Conservation (phyloP, 257 asterid species). For the Oldenlandia corymbosa region DNA sequence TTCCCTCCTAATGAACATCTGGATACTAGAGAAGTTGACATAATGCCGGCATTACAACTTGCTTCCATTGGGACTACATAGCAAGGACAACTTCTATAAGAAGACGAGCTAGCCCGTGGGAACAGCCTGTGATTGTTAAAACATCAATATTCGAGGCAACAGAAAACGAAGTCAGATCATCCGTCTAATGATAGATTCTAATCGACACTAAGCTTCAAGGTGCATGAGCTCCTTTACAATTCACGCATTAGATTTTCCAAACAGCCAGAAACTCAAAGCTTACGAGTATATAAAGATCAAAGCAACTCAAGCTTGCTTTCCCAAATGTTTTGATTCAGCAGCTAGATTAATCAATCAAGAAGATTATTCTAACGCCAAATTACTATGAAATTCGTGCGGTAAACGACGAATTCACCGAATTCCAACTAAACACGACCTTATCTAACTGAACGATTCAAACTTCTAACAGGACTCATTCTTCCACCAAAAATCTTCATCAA, state of each 20-base stretch:
- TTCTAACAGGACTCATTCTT: neutral
- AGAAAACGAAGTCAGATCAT: neutral
- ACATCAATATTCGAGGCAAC: neutral
- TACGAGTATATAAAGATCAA: neutral
- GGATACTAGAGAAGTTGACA: slow-evolving; percentile 36
- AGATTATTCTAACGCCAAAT: neutral
- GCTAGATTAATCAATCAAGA: neutral
- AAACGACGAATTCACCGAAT: neutral
- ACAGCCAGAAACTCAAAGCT: neutral
- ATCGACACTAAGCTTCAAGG: neutral
- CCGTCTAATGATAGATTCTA: neutral
- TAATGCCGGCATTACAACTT: slow-evolving; percentile 28
- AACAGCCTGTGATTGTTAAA: slow-evolving; percentile 34
- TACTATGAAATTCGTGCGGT: neutral
- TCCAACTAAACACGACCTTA: neutral
- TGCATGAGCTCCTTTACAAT: neutral
- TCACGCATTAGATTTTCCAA: neutral
- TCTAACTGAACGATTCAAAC: neutral
- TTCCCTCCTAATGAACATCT: slow-evolving; percentile 42
- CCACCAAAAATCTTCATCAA: neutral
- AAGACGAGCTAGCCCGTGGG: slow-evolving; percentile 44
- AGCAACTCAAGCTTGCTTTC: neutral
- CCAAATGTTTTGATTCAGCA: neutral
- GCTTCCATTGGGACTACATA: slow-evolving; percentile 44
- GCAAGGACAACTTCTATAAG: slow-evolving; percentile 51